These are phyloP conservation scores for Paracorniculantispora psalliotae DNA, from an alignment of 2,329 filamentous ascomycete species.

Conservation along the genomic window DNA sequence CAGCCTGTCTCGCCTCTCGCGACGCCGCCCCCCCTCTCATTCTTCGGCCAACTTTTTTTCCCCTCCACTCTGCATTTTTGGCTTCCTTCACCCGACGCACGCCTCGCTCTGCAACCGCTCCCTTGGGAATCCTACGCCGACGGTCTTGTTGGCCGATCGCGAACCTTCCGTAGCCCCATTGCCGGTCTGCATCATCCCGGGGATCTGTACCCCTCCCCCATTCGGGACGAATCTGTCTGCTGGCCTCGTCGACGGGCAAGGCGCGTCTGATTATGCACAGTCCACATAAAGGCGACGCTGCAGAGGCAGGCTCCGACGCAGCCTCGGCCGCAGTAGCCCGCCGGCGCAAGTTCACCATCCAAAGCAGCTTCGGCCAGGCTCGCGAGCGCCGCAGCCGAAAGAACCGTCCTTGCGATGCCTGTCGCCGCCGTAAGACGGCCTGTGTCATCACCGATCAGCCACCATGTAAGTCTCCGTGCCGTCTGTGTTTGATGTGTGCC, in stretches of 20 bases:
- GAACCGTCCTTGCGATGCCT: conserved; percentile 42
- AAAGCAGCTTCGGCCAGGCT: conserved; percentile 37
- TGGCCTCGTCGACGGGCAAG: neutral
- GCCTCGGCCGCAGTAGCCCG: conserved; percentile 1
- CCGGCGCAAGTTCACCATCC: conserved; percentile 36
- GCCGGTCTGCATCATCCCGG: neutral
- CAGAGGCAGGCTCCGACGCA: conserved; percentile 1
- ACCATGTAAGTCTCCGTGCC: conserved; percentile 33
- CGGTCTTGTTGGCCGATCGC: conserved; percentile 1
- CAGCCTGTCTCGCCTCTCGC: neutral
- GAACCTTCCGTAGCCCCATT: neutral
- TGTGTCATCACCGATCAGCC: conserved; percentile 40
- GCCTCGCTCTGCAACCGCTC: conserved; percentile 1
- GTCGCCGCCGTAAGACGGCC: conserved; percentile 41
- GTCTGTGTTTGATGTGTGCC: neutral
- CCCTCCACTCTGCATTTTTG: conserved; percentile 4
- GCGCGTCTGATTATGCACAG: conserved; percentile 9
- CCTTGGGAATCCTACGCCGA: neutral
- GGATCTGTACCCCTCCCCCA: neutral
- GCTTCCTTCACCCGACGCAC: neutral
- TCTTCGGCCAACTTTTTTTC: conserved; percentile 16
- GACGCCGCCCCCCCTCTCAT: neutral
- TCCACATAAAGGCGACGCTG: neutral
- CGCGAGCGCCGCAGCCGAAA: conserved; percentile 39
- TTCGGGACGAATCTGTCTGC: neutral